phyloP scores from a whole-genome alignment of 2,329 filamentous ascomycete species.

The Dactylella cylindrospora region DNA sequence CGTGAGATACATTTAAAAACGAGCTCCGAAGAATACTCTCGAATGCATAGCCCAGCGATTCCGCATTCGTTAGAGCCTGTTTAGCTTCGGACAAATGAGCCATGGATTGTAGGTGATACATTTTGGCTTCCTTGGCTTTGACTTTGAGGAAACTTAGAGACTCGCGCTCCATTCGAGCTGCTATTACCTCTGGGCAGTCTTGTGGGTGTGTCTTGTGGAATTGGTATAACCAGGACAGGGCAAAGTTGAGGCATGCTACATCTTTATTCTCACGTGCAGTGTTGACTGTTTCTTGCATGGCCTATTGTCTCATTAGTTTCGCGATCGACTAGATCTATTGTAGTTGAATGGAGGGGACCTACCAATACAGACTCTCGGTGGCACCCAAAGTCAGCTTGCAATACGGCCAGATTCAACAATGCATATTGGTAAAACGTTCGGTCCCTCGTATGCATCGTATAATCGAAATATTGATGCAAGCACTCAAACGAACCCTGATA shows the following conservation, averaged over 20 bases:
- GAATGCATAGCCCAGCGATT: constrained; percentile 56
- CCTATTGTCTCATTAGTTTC: constrained; percentile 50
- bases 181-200: constrained; percentile 68
- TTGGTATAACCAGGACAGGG: constrained; percentile 92
- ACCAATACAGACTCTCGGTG: constrained; percentile 78
- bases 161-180: constrained; percentile 79
- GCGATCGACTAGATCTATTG: not conserved
- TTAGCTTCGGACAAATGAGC: constrained; percentile 84
- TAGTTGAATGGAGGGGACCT: not conserved
- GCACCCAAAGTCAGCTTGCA: constrained; percentile 94
- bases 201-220: constrained; percentile 81
- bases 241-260: constrained; percentile 88
- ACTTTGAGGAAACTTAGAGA: constrained; percentile 79
- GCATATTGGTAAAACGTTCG: constrained; percentile 92
- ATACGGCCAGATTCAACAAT: constrained; percentile 84
- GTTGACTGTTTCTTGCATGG: constrained; percentile 91
- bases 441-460: constrained; percentile 83
- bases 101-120: constrained; percentile 81
- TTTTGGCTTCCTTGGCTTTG: constrained; percentile 81
- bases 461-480: constrained; percentile 93
- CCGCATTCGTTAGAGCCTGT: constrained; percentile 67
- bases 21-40: constrained; percentile 81
- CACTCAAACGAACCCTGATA: constrained; percentile 87
- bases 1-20: constrained; percentile 75
- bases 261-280: constrained; percentile 94